Evolutionary conservation across 2,329 filamentous ascomycete genomes (phyloP), one percentile per base, ranked within the genome.

Genomic region (Pseudogymnoascus sp.): DNA sequence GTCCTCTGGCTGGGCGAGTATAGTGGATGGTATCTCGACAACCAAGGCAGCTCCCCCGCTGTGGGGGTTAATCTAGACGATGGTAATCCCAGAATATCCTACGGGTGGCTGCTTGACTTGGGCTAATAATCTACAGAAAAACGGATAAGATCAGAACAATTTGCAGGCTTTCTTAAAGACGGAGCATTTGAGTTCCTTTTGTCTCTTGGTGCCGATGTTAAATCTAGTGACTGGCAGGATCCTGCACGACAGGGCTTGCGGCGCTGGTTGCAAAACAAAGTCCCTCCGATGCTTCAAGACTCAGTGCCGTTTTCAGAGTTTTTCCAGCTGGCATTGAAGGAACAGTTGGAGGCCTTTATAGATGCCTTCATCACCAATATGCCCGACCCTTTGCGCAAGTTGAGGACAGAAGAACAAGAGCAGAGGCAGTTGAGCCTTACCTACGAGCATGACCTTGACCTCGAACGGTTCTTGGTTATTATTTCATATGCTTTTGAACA

Each of bases 301-400:
- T 80, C 85, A 0, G 79, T 88, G 7, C 78, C 83, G 2, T 90
- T 92, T 62, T 87, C 89, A 3, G 79, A 82, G 5, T 86, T 86
- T 67, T 91, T 97, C 71, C 88, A 90, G 66, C 72, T 80, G 5
- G 78, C 88, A 22, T 76, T 96, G 28, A 91, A 93, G 84, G 83
- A 88, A 63, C 90, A 92, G 70, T 76, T 97, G 8, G 93, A 97
- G 72, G 82, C 83, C 0, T 96, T 97, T 71, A 85, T 93, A 6
- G 93, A 97, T 71, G 89, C 90, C 4, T 95, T 96, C 72, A 95
- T 99, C 67, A 90, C 91, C 0, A 96, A 99, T 71, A 89, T 97
- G 78, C 94, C 94, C 0, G 92, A 97, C 75, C 88, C 94, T 3
- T 82, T 99, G 49, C 87, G 93, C 61, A 91, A 87, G 73, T 79